phyloP scores from a whole-genome alignment of 176 grass and related monocot genomes.

The Panicum miliaceum region DNA sequence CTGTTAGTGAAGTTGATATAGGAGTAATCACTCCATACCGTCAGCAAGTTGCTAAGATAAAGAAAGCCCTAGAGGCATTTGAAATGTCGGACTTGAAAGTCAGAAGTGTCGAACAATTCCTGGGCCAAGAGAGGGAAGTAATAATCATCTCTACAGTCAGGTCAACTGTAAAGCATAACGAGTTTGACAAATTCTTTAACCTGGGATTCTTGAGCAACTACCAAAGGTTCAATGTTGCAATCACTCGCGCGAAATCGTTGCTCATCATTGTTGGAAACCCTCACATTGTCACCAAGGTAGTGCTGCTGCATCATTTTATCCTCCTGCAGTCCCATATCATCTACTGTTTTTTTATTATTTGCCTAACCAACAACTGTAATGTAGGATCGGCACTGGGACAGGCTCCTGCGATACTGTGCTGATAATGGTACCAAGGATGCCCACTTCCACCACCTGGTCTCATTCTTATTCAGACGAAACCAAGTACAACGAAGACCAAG shows the following conservation, averaged over 20 bases:
- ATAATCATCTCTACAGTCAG: constrained; percentile 97
- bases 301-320: background rate
- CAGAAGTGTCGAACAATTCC: constrained; percentile 90
- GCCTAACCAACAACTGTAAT: constrained; percentile 20
- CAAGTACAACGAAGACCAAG: constrained; percentile 22
- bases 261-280: constrained; percentile 91
- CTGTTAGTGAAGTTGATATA: constrained; percentile 63
- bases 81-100: constrained; percentile 86
- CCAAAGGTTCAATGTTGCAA: constrained; percentile 85
- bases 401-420: constrained; percentile 76
- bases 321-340: constrained; percentile 25
- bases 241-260: constrained; percentile 89
- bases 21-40: constrained; percentile 93
- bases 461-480: constrained; percentile 51
- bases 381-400: constrained; percentile 88
- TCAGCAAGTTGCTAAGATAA: constrained; percentile 85
- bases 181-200: constrained; percentile 73
- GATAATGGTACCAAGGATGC: constrained; percentile 89
- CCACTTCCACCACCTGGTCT: constrained; percentile 61
- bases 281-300: constrained; percentile 86
- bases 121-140: constrained; percentile 89
- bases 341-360: constrained; percentile 40
- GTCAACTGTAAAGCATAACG: constrained; percentile 88
- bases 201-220: constrained; percentile 91
- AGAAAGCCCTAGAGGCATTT: constrained; percentile 72